A percentile compares a stretch with the other conserved stretches of the same genome.
Evolutionary conservation across 129 eudicot species (phyloP).

Genomic region (Scalesia atractyloides): DNA sequence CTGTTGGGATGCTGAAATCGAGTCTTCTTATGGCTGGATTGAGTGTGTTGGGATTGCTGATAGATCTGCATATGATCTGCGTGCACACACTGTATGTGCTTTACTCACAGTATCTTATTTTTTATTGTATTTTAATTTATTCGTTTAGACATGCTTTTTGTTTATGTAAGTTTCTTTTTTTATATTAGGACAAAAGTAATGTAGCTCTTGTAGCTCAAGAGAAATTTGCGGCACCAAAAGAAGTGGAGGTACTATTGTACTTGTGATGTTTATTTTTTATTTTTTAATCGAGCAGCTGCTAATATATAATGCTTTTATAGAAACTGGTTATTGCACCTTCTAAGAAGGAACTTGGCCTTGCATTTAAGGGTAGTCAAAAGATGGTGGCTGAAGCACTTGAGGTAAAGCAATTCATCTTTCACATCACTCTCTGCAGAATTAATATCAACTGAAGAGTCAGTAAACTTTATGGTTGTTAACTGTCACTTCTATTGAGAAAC

Average conservation of each 20-base stretch:
- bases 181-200: conserved; percentile 57
- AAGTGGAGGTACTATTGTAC: conserved; percentile 57
- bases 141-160: neutral
- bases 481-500: neutral
- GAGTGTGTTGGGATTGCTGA: conserved; percentile 84
- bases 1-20: conserved; percentile 85
- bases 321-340: conserved; percentile 56
- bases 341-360: conserved; percentile 71
- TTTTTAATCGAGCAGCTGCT: conserved; percentile 8
- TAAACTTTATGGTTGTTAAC: neutral
- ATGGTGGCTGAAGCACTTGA: conserved; percentile 66
- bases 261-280: neutral
- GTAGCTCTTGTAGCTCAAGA: conserved; percentile 66
- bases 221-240: conserved; percentile 59
- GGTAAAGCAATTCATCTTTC: conserved; percentile 27
- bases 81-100: conserved; percentile 63
- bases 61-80: conserved; percentile 68
- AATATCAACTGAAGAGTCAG: neutral
- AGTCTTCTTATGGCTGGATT: conserved; percentile 73
- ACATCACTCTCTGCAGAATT: neutral
- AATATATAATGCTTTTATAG: conserved; percentile 18
- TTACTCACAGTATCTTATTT: neutral
- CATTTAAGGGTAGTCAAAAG: conserved; percentile 64
- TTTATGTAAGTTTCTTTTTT: neutral
- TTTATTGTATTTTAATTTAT: neutral